A percentile compares a stretch with the other conserved stretches of the same genome.
Conservation (phyloP, 2,329 filamentous ascomycete genomes). For the Pseudogymnoascus sp. region DNA sequence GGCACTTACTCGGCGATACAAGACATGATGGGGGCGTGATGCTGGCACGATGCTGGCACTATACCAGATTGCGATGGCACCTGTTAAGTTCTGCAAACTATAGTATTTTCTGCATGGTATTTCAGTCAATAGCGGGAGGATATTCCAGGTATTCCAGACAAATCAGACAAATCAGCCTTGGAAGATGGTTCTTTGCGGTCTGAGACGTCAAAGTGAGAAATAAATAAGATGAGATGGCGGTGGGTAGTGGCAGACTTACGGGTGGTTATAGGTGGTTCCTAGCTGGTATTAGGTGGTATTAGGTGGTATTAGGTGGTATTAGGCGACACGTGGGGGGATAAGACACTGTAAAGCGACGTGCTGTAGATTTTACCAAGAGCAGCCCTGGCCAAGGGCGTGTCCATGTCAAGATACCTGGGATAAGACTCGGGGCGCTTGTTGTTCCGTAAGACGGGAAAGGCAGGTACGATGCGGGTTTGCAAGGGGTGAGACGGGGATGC, state of each 20-base stretch:
- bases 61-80: not conserved
- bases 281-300: no score
- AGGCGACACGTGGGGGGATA: not conserved
- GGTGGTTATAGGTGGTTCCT: not conserved
- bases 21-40: not conserved
- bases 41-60: not conserved
- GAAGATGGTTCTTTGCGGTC: not conserved
- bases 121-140: not conserved
- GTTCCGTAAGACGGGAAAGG: slow-evolving; percentile 2
- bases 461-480: not conserved
- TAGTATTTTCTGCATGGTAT: not conserved
- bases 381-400: no score
- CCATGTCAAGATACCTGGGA: no score
- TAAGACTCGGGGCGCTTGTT: not conserved
- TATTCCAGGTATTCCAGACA: not conserved
- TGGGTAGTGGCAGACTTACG: not conserved
- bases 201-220: not conserved
- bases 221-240: not conserved
- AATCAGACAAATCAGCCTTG: not conserved
- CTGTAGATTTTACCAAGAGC: not conserved
- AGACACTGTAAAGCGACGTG: not conserved
- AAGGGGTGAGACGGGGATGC: not conserved
- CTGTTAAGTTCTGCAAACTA: not conserved
- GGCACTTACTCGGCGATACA: not conserved
- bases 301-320: no score